These are phyloP conservation scores for Exophiala sideris DNA, from an alignment of 2,329 filamentous ascomycete genomes.

Conservation along the genomic window DNA sequence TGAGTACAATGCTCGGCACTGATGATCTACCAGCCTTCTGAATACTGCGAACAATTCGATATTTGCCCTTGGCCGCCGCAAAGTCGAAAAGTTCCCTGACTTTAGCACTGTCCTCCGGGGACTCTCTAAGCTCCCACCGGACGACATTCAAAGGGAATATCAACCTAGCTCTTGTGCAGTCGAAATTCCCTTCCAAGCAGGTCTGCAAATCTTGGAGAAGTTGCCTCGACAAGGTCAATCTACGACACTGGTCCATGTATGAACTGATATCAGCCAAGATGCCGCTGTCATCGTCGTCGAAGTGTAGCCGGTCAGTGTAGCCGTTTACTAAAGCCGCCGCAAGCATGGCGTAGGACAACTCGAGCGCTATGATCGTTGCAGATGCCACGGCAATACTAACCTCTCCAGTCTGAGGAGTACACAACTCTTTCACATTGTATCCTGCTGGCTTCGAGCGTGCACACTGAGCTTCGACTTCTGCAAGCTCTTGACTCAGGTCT, in stretches of 20 bases:
- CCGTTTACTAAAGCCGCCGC: constrained; percentile 1
- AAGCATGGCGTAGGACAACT: constrained; percentile 1
- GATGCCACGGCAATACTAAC: neutral
- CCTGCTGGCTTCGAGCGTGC: neutral
- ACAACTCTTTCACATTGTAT: neutral
- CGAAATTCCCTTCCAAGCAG: neutral
- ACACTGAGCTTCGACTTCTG: neutral
- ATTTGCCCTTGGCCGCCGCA: neutral
- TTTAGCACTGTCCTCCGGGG: neutral
- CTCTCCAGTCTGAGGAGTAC: neutral
- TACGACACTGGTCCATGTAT: neutral
- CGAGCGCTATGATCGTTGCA: constrained; percentile 3
- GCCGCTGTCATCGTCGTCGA: neutral
- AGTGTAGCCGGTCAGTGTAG: neutral
- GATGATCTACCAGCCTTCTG: constrained; percentile 1
- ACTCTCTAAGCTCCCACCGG: constrained; percentile 6
- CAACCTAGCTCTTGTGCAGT: neutral
- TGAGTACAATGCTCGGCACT: neutral
- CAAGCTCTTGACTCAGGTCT: neutral
- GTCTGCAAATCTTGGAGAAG: neutral
- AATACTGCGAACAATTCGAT: constrained; percentile 3
- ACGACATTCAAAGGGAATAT: constrained; percentile 8
- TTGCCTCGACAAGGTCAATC: neutral
- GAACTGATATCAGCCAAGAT: neutral
- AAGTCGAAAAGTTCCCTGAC: constrained; percentile 4